A percentile compares a stretch with the other conserved stretches of the same genome.
phyloP scores from a whole-genome alignment of 2,329 filamentous ascomycete species.

The Aaosphaeria pasadenensis region DNA sequence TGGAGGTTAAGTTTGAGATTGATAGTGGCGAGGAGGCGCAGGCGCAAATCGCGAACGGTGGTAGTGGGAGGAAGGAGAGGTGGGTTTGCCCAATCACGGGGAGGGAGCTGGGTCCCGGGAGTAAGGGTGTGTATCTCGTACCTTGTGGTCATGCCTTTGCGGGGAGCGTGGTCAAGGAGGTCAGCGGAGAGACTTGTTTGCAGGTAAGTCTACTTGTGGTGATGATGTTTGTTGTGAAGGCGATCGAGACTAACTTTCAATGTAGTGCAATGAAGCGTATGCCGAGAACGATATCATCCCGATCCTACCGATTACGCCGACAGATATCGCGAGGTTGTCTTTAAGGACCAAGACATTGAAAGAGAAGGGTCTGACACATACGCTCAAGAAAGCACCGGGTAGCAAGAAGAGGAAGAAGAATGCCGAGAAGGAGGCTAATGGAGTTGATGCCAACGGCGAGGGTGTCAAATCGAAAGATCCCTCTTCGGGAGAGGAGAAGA shows the following conservation, averaged over 20 bases:
- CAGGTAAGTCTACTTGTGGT: constrained; percentile 42
- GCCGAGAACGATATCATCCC: constrained; percentile 74
- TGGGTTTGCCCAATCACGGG: constrained; percentile 86
- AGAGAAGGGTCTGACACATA: constrained; percentile 74
- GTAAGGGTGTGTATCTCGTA: constrained; percentile 83
- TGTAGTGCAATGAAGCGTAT: constrained; percentile 72
- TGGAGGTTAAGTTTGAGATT: constrained; percentile 75
- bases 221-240: neutral
- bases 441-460: constrained; percentile 14
- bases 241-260: neutral
- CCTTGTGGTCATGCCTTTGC: constrained; percentile 95
- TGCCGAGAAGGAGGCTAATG: constrained; percentile 47
- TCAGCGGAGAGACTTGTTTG: constrained; percentile 62
- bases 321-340: constrained; percentile 67
- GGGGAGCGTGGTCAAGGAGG: constrained; percentile 78
- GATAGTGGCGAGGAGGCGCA: constrained; percentile 36
- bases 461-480: constrained; percentile 6
- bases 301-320: constrained; percentile 69
- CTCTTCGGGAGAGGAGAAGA: constrained; percentile 20
- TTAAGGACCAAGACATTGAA: constrained; percentile 67
- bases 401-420: constrained; percentile 75
- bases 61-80: constrained; percentile 47
- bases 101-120: constrained; percentile 76
- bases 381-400: constrained; percentile 72
- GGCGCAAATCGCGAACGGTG: constrained; percentile 39